phyloP scores from a whole-genome alignment of 805 yeast species.

The Candida tallmaniae region DNA sequence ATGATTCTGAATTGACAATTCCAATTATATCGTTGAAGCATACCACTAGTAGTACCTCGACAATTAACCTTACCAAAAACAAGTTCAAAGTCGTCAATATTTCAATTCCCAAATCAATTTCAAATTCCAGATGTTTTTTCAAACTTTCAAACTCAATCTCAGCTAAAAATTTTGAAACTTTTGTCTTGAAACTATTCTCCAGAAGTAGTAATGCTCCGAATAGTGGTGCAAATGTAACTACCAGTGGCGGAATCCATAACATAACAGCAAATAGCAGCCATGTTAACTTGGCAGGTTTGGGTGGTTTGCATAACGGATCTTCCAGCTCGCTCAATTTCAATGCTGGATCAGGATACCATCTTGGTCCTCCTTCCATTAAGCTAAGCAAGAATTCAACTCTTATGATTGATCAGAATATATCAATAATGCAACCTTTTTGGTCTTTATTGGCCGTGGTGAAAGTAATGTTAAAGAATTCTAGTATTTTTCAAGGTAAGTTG shows the following conservation, averaged over 20 bases:
- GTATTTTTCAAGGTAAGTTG: conserved; percentile 26
- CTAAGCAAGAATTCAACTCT: conserved; percentile 10
- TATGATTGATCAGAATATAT: conserved; percentile 10
- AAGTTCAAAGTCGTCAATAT: conserved; percentile 4
- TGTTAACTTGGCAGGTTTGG: too few species aligned
- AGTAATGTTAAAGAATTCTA: conserved; percentile 23
- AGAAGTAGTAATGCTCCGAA: conserved; percentile 4
- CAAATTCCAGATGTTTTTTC: conserved; percentile 7
- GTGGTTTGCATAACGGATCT: background rate
- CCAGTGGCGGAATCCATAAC: background rate
- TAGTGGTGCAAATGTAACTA: background rate
- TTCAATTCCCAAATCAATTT: conserved; percentile 7
- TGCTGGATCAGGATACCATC: background rate
- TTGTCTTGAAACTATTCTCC: conserved; percentile 10
- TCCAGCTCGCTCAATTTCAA: background rate
- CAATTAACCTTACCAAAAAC: background rate
- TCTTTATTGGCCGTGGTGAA: conserved; percentile 37
- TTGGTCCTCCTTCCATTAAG: conserved; percentile 2
- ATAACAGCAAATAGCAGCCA: too few species aligned
- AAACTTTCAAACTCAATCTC: conserved; percentile 9
- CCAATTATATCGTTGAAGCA: conserved; percentile 10
- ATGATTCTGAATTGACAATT: conserved; percentile 1
- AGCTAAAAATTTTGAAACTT: conserved; percentile 13
- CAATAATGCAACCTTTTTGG: conserved; percentile 38
- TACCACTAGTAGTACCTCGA: background rate